Evolutionary conservation across 1,139 yeast species (phyloP), one percentile per base, ranked within the genome.

Genomic region (Yamadazyma mexicana): DNA sequence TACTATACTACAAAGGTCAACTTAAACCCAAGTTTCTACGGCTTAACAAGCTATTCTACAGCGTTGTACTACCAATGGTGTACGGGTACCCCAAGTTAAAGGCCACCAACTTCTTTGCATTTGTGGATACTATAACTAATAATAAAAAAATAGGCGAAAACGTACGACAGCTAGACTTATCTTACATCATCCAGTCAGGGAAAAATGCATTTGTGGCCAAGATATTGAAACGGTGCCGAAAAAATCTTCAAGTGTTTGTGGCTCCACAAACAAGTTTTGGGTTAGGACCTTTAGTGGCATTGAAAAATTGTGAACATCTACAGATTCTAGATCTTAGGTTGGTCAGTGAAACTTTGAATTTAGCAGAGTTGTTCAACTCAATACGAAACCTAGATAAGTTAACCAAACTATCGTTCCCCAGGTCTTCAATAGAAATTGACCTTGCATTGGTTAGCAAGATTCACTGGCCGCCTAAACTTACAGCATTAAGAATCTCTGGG

Each of bases 211-310:
- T 74, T 59, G 91, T 92, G 16, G 87, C 97, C 1, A 83, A 86
- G 49, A 58, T 92, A 5, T 64, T 92, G 42, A 77, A 95, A 53
- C 69, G 96, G 34, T 86, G 96, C 41, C 75, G 88, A 9, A 61
- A 72, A 17, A 73, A 73, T 35, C 63, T 92, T 37, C 74, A 79
- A 47, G 67, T 71, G 10, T 89, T 92, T 54, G 78, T 86, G 6
- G 97, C 98, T 0, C 96, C 98, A 1, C 98, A 91, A 56, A 84
- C 97, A 26, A 86, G 95, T 64, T 91, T 92, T 67, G 98, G 98
- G 0, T 75, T 83, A 43, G 87, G 95, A 1, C 97, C 98, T 0
- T 64, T 91, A 49, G 75, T 88, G 16, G 83, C 95, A 34, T 67
- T 92, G 37, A 77, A 86, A 43, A 71, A 81, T 37, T 92, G 98